Conservation (phyloP, 2,329 filamentous ascomycete species). For the Xylaria multiplex region DNA sequence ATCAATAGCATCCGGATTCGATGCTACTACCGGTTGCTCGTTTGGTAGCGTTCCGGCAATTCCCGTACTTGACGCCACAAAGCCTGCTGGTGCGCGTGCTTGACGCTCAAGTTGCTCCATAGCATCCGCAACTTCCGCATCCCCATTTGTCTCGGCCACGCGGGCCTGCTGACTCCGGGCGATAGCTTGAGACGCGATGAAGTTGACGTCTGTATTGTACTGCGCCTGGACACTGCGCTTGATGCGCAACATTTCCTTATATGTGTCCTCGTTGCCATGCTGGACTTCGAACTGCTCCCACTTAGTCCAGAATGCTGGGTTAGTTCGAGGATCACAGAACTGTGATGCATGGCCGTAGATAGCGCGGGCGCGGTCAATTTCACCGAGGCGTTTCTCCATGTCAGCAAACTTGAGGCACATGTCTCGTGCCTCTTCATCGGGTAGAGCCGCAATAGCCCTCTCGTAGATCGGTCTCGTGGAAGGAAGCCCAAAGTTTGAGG, state of each 20-base stretch:
- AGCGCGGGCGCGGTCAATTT: conserved; percentile 92
- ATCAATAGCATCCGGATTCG: conserved; percentile 88
- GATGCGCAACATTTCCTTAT: conserved; percentile 98
- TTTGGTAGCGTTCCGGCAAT: conserved; percentile 68
- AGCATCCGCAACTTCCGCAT: conserved; percentile 73
- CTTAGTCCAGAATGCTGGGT: conserved; percentile 90
- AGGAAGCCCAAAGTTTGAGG: conserved; percentile 95
- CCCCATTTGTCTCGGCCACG: conserved; percentile 55
- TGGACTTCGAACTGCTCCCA: conserved; percentile 98
- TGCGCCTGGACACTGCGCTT: conserved; percentile 97
- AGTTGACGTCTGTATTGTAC: conserved; percentile 99
- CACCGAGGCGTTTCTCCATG: conserved; percentile 90
- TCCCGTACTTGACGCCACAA: conserved; percentile 85
- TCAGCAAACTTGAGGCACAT: conserved; percentile 99
- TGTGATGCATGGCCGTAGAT: conserved; percentile 98
- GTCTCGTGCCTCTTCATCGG: conserved; percentile 90
- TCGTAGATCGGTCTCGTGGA: conserved; percentile 97
- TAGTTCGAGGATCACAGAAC: conserved; percentile 94
- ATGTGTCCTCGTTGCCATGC: conserved; percentile 98
- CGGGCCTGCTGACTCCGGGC: conserved; percentile 76
- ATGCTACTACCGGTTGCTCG: conserved; percentile 57
- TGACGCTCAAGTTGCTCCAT: conserved; percentile 92
- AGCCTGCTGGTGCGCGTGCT: conserved; percentile 87
- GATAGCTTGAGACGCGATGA: conserved; percentile 94
- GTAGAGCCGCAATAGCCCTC: conserved; percentile 90